Evolutionary conservation across 257 asterid species (phyloP).

Genomic region (Gentiana straminea): DNA sequence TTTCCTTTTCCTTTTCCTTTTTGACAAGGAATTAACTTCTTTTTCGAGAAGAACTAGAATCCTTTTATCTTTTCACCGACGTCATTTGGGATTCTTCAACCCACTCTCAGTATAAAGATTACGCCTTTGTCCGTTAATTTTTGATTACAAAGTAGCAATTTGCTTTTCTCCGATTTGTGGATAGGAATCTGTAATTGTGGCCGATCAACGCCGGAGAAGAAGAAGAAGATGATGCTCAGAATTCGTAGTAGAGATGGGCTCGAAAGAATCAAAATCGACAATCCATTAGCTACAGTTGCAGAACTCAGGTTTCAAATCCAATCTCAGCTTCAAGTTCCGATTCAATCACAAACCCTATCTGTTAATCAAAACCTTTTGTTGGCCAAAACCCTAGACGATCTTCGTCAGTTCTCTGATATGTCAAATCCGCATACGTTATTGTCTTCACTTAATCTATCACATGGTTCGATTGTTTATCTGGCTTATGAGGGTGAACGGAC

Average conservation of each 20-base stretch:
- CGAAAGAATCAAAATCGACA: slow-evolving; percentile 77
- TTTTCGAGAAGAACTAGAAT: too few species aligned
- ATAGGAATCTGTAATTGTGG: too few species aligned
- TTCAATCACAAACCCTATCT: slow-evolving; percentile 68
- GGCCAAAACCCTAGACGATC: slow-evolving; percentile 58
- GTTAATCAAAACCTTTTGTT: slow-evolving; percentile 73
- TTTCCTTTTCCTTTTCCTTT: not conserved
- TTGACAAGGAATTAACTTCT: too few species aligned
- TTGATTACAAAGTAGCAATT: too few species aligned
- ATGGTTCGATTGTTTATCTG: slow-evolving; percentile 74
- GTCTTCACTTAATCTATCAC: slow-evolving; percentile 42
- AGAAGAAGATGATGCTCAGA: slow-evolving; percentile 76
- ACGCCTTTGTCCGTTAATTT: too few species aligned
- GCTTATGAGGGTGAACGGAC: slow-evolving; percentile 84
- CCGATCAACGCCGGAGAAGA: not conserved
- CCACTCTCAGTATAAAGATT: too few species aligned
- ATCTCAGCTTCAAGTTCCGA: slow-evolving; percentile 73
- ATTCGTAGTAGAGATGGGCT: slow-evolving; percentile 96
- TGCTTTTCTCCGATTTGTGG: too few species aligned
- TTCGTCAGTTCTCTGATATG: slow-evolving; percentile 59
- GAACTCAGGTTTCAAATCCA: slow-evolving; percentile 60
- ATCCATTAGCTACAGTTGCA: slow-evolving; percentile 52
- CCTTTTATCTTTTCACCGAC: too few species aligned
- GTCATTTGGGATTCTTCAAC: too few species aligned
- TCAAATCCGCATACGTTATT: slow-evolving; percentile 35